Base-by-base conservation (phyloP, 1,284 basidiomycete species). In the Ustilago vetiveriae region DNA sequence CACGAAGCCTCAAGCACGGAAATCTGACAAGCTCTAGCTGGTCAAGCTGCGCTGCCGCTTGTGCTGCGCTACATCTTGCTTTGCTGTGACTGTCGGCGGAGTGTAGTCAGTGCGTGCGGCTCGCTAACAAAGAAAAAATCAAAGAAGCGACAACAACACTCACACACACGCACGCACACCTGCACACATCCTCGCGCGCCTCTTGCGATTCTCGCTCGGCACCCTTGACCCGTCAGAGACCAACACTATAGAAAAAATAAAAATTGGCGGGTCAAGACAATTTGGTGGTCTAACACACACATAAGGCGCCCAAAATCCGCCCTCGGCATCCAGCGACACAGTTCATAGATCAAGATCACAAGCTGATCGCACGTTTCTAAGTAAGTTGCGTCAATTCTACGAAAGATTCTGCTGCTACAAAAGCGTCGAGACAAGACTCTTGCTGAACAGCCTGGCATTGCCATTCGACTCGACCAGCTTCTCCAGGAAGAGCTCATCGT, bases 401-500 rank as follows among this genome's bases (percentile, higher is more conserved):
- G n/a, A n/a, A n/a, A n/a, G n/a, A n/a, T n/a, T n/a, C n/a, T n/a
- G n/a, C n/a, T n/a, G n/a, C n/a, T 69, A 70, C 53, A 70, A 40
- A 9, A 70, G 62, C 6, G 67, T 70, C 32, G 48, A 53, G 13
- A 57, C 49, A 13, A 76, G 44, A 41, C 75, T 74, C 38, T 51
- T 62, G 32, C 69, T 66, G 35, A 80, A 79, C n/a, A 57, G 24
- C 26, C 69, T 46, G 6, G 72, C 55, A 33, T 75, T 80, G 10
- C 76, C 78, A 19, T 59, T 59, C 44, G 68, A 69, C 55, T 79
- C 76, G 29, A 79, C 72, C 32, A 80, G 47, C 58, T 78, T 79
- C 36, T 72, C 54, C 50, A 78, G 29, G 26, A 78, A 78, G 14
- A 68, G 41, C 43, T 80, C 78, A 49, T 80, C 78, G 52, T 78